Base-by-base conservation (phyloP, 441 rosid genomes). In the Arabidopsis lyrata region DNA sequence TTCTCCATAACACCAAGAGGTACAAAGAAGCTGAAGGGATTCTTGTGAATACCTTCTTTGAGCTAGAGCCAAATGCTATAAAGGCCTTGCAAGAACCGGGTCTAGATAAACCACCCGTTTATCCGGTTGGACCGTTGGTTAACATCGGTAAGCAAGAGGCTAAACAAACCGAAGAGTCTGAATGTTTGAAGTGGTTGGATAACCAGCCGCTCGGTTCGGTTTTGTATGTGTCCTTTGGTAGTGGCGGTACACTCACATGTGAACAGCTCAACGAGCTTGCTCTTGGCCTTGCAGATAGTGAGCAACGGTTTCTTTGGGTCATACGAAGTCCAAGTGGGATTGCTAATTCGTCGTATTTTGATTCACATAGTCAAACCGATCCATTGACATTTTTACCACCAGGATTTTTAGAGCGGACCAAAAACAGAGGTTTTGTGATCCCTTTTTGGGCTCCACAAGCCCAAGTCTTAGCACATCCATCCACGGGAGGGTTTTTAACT, bases 51-150 rank as follows among this genome's bases (percentile, higher is more conserved):
- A 70, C 80, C 41, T 88, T 86, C 66, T 3, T 34, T 20, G 90
- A 82, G 16, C 54, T 88, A 27, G 90, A 86, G 75, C 69, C 80
- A 8, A 83, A 78, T 9, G 79, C 83, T 41, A 22, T 88, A 2
- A 70, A 80, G 68, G 84, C 83, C 11, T 75, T 86, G 50, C 80
- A 56, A 77, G 81, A 66, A 50, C 68, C 74, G 7, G 72, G 74
- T 36, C 29, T 53, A 2, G 82, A 79, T 32, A 41, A 36, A 6
- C 86, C 86, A 3, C 81, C 80, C 14, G 59, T 89, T 63, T 86
- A 75, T 69, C 86, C 89, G 1, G 67, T 89, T 11, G 94, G 94
- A 49, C 92, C 92, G 27, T 61, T 87, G 36, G 70, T 55, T 9
- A 75, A 67, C 47, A 68, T 36, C 15, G 80, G 54, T 29, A 38